Evolutionary conservation across 169 alveolate genomes (phyloP).

Genomic region (Eimeria praecox): DNA sequence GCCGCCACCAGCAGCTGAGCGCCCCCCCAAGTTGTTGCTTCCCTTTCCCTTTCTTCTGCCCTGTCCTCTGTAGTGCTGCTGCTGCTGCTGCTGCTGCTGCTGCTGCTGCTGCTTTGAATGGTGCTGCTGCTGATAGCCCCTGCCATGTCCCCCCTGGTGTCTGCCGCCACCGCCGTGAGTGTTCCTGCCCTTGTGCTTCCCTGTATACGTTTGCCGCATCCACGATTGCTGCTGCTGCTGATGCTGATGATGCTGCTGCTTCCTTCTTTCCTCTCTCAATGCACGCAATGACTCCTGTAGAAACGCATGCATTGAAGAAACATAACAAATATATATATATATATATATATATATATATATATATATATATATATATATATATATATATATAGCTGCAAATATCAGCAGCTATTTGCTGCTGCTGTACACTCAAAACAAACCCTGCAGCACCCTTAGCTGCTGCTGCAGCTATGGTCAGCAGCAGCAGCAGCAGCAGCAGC

Average conservation of each 20-base stretch:
- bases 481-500: too few species aligned
- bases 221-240: neutral
- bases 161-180: neutral
- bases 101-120: neutral
- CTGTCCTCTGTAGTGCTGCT: neutral
- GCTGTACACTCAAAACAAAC: too few species aligned
- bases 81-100: neutral
- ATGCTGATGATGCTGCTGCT: neutral
- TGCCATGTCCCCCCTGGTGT: neutral
- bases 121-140: neutral
- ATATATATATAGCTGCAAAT: too few species aligned
- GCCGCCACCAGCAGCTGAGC: neutral
- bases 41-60: neutral
- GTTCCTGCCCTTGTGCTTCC: constrained; percentile 6
- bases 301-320: too few species aligned
- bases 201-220: neutral
- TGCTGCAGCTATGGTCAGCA: too few species aligned
- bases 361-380: too few species aligned
- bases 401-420: too few species aligned
- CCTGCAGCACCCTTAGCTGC: too few species aligned
- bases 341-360: too few species aligned
- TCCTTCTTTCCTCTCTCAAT: too few species aligned
- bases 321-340: too few species aligned
- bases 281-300: too few species aligned
- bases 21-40: neutral